Conservation (phyloP, 2,329 filamentous ascomycete genomes). For the Arthroderma sp. region DNA sequence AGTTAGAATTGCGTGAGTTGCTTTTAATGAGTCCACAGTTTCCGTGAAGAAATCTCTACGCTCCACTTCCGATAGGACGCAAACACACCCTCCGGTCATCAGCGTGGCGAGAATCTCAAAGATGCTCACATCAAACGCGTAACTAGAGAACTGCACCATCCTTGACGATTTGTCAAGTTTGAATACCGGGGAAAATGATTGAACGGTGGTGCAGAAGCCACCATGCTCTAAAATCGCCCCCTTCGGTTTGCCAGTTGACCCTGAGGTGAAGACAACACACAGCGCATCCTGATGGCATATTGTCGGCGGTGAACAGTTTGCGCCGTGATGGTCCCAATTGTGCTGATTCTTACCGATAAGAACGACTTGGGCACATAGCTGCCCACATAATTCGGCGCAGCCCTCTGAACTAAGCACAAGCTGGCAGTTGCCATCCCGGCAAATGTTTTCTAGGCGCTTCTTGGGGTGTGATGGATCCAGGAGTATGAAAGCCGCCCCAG, state of each 20-base stretch:
- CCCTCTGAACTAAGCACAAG: conserved; percentile 1
- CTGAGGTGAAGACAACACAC: background rate
- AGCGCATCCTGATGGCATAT: too few relatives aligned
- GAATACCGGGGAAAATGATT: background rate
- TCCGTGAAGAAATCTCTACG: conserved; percentile 36
- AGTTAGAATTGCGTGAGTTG: conserved; percentile 46
- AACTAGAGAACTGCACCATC: conserved; percentile 38
- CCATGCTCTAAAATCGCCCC: conserved; percentile 3
- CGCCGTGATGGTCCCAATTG: too few relatives aligned
- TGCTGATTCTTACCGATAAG: too few relatives aligned
- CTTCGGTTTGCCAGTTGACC: conserved; percentile 2
- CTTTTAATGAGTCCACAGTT: conserved; percentile 37
- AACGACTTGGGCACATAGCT: too few relatives aligned
- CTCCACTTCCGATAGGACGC: conserved; percentile 41
- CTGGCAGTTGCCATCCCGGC: conserved; percentile 1
- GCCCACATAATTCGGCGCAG: background rate
- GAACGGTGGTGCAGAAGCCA: background rate
- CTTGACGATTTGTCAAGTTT: conserved; percentile 29
- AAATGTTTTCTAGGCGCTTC: conserved; percentile 1
- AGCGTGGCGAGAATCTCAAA: conserved; percentile 25
- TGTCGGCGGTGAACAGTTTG: too few relatives aligned
- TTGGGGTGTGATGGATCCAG: conserved; percentile 6
- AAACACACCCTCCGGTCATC: conserved; percentile 45
- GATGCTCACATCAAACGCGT: conserved; percentile 3
- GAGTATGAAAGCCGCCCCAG: conserved; percentile 5